Conservation (phyloP, 371 early-diverging fungal species). For the Mortierella sp. region DNA sequence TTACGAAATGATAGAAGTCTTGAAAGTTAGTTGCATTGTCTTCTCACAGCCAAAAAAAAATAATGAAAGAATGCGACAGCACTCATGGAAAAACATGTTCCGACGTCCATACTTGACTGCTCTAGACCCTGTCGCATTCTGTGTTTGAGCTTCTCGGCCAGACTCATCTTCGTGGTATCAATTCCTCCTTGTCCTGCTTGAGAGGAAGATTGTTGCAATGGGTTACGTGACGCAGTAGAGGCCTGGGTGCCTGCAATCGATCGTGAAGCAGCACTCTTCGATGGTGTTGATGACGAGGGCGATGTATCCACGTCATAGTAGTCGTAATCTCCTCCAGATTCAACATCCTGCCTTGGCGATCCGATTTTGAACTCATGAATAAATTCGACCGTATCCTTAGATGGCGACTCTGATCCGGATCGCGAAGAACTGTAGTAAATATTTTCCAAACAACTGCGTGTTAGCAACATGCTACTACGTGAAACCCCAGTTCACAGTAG, state of each 20-base stretch:
- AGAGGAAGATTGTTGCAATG: background rate
- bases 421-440: conserved; percentile 22
- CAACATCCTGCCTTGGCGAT: background rate
- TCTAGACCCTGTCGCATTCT: conserved; percentile 51
- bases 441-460: background rate
- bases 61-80: background rate
- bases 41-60: background rate
- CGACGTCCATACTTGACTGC: conserved; percentile 24
- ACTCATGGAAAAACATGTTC: background rate
- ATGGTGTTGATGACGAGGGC: background rate
- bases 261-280: background rate
- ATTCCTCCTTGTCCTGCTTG: background rate
- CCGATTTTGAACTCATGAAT: conserved; percentile 34
- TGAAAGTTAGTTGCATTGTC: background rate
- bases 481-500: background rate
- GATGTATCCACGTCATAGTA: background rate
- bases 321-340: background rate
- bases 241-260: background rate
- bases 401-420: conserved; percentile 40
- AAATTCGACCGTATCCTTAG: conserved; percentile 26
- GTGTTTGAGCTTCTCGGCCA: conserved; percentile 41
- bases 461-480: background rate
- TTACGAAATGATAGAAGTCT: background rate
- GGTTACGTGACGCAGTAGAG: background rate
- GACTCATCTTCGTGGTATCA: conserved; percentile 15